Evolutionary conservation across 2,329 filamentous ascomycete species (phyloP).

Genomic region (Epichloe uncinata): DNA sequence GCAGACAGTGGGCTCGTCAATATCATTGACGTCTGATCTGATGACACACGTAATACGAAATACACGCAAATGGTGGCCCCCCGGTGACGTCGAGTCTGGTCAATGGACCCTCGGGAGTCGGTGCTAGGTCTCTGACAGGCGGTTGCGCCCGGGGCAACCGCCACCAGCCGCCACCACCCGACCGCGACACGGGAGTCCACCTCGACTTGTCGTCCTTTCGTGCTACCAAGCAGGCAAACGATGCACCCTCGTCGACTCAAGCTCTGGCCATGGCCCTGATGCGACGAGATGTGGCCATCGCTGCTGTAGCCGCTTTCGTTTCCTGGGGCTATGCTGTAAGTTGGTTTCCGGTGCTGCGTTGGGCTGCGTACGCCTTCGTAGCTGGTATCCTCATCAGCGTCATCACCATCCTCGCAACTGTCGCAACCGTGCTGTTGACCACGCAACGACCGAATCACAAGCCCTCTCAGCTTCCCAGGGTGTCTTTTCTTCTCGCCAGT

Average conservation of each 20-base stretch:
- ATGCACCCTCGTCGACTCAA: constrained; percentile 18
- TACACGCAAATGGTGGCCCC: neutral
- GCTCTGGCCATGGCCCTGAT: constrained; percentile 51
- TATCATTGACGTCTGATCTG: neutral
- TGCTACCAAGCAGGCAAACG: constrained; percentile 9
- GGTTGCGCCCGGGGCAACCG: neutral
- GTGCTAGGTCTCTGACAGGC: too few relatives aligned
- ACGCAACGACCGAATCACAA: constrained; percentile 36
- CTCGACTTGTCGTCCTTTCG: neutral
- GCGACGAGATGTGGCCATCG: constrained; percentile 58
- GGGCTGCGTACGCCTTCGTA: constrained; percentile 72
- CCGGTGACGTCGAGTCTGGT: too few relatives aligned
- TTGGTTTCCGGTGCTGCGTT: constrained; percentile 73
- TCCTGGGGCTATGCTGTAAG: constrained; percentile 78
- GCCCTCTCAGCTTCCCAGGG: constrained; percentile 28
- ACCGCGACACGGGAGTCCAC: neutral
- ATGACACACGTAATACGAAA: too few relatives aligned
- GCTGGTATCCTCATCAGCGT: constrained; percentile 48
- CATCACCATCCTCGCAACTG: constrained; percentile 38
- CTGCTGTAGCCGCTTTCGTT: constrained; percentile 58
- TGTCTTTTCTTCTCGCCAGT: constrained; percentile 46
- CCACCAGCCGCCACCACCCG: neutral
- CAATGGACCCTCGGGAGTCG: too few relatives aligned
- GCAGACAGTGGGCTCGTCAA: neutral
- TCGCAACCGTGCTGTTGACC: constrained; percentile 40